Conservation (phyloP, 2,329 filamentous ascomycete genomes). For the Byssothecium circinans region DNA sequence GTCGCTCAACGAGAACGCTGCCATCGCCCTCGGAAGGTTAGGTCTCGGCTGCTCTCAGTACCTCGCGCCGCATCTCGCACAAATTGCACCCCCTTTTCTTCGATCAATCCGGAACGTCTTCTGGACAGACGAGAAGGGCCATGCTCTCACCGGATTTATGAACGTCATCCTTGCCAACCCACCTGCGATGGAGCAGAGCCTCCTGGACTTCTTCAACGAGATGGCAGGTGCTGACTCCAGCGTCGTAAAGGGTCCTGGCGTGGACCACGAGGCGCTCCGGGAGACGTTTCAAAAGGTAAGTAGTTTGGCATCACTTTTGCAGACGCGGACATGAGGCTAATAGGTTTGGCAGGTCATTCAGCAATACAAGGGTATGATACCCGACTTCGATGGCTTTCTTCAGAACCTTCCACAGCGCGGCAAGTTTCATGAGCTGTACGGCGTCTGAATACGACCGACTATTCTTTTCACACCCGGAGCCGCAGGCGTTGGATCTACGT, state of each 20-base stretch:
- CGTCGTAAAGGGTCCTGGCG: slow-evolving; percentile 57
- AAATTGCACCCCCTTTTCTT: slow-evolving; percentile 82
- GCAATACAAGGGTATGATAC: slow-evolving; percentile 58
- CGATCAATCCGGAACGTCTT: slow-evolving; percentile 80
- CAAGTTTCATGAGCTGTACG: slow-evolving; percentile 48
- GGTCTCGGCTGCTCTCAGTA: slow-evolving; percentile 76
- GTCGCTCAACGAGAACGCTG: slow-evolving; percentile 89
- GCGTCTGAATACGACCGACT: slow-evolving; percentile 25
- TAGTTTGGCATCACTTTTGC: slow-evolving; percentile 4
- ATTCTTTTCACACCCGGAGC: slow-evolving; percentile 20
- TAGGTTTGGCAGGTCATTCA: slow-evolving; percentile 48
- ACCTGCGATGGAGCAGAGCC: slow-evolving; percentile 83
- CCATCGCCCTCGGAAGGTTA: slow-evolving; percentile 85
- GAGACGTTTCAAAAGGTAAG: slow-evolving; percentile 76
- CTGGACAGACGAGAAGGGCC: slow-evolving; percentile 90
- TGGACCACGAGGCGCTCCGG: slow-evolving; percentile 65
- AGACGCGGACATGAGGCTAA: slow-evolving; percentile 15
- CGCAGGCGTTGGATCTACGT: slow-evolving; percentile 29
- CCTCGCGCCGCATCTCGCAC: slow-evolving; percentile 75
- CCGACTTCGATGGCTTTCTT: slow-evolving; percentile 56
- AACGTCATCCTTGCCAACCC: slow-evolving; percentile 83
- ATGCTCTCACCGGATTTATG: slow-evolving; percentile 89
- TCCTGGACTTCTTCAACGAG: slow-evolving; percentile 78
- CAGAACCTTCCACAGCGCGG: slow-evolving; percentile 50
- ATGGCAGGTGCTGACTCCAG: slow-evolving; percentile 73